Base-by-base conservation (phyloP, 768 basidiomycete genomes). In the Rickenella mellea region DNA sequence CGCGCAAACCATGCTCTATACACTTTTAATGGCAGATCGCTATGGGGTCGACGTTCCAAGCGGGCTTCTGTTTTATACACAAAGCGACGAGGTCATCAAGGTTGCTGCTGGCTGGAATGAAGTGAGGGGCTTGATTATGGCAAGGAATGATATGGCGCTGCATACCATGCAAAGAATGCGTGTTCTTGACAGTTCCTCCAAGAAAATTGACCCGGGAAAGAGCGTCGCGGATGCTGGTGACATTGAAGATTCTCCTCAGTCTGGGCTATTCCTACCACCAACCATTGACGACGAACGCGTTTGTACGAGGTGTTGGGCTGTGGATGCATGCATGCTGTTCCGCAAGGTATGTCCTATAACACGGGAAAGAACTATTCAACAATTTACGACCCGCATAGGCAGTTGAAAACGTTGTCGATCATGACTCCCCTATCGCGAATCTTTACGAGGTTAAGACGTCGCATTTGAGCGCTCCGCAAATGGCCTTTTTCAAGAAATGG, bases 1-100 rank as follows among this genome's bases (percentile, higher is more conserved):
- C 27, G 96, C 96, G 0, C 96, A 99, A 61, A 99, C 96, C 1
- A 92, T 97, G 82, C 65, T 99, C 3, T 99, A 99, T 58, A 94
- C 91, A 1, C 67, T 98, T 4, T 70, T 99, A 1, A 78, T 91
- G 51, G 76, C 78, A 28, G 93, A 98, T 57, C 76, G 94, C n/a
- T 97, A 97, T 53, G 88, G 80, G 5, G 73, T 76, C 5, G 74
- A 83, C 17, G 78, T 96, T 7, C 72, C 78, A 1, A 77, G 81
- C 6, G 96, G 96, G 11, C 65, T 99, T 33, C 69, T 99, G 25
- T 97, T 89, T 55, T 99, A 99, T 57, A 93, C 93, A 1, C 92
- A 96, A 59, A 81, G 76, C 50, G 87, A 91, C 46, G 81, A 90
- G 46, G 79, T 96, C 31, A 76, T 91, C 7, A 70, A 79, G 8